Evolutionary conservation across 2,329 filamentous ascomycete genomes (phyloP), one percentile per base, ranked within the genome.

Genomic region (Stemphylium lycopersici): DNA sequence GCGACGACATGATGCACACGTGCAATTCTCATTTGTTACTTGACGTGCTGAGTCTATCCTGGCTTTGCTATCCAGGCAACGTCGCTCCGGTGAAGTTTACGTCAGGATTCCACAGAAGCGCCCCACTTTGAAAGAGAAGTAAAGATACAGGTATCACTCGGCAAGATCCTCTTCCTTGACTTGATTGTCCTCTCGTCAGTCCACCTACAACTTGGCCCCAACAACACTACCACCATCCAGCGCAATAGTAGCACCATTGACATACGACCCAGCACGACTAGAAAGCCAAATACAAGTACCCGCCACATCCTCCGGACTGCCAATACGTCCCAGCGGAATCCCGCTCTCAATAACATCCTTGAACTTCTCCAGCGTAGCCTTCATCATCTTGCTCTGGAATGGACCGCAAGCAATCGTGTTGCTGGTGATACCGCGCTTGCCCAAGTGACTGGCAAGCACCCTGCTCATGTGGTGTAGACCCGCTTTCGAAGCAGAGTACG

Each of bases 321-420:
- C 89, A 63, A 91, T 89, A 29, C 89, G 77, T 0, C 84, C 82
- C 61, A 91, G 68, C 8, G 89, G 89, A 55, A 89, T 86, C 3
- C 85, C 81, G 0, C 74, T 76, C 52, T 80, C 79, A 61, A 89
- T 87, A 6, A 72, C 71, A 4, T 84, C 82, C 42, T 81, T 78
- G 53, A 81, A 82, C 29, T 86, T 79, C 51, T 84, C 77, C 63
- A 88, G 81, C 75, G 88, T 90, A 1, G 84, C 82, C 34, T 86
- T 87, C 88, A 90, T 90, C 82, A 90, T 89, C 67, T 87, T 88
- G 15, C 86, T 87, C 60, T 86, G 80, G 56, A 89, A 89, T 3
- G 88, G 88, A 3, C 89, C 89, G 56, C 88, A 90, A 5, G 89
- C 89, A 51, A 91, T 75, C 3, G 86, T 85, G 69, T 91, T 91